Evolutionary conservation across 129 eudicot genomes (phyloP), one percentile per base, ranked within the genome.

Genomic region (Solidago caesia): DNA sequence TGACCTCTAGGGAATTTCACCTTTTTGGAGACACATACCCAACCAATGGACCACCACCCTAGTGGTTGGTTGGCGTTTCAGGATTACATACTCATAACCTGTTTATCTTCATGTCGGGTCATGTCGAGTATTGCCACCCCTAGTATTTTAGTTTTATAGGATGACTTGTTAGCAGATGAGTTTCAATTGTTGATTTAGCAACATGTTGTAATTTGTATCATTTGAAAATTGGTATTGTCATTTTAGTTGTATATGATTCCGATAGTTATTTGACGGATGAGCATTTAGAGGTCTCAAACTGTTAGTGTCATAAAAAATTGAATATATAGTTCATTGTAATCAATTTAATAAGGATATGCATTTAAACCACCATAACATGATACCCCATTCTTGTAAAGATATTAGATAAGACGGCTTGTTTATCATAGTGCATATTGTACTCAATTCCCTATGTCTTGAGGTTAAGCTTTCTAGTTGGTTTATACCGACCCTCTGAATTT

Each of bases 241-340:
- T 11, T 10, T 29, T 62, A 7, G 44, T 29, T 33, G 7, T 10
- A 4, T 27, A 64, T 27, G 68, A 39, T 64, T 7, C 43, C 8
- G 2, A 64, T 64, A 64, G 68, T 64, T 64, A 41, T 4, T n/a
- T n/a, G 48, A 41, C 15, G 68, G 25, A 64, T 64, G 46, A 64
- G 68, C 8, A 1, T 64, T 64, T 39, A 64, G 26, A 27, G 25
- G 21, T 39, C 15, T 27, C 25, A 53, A 53, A 39, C 44, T 63
- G 46, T 14, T 5, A 63, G 47, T 7, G 14, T 39, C 45, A 4
- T 63, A 63, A 63, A 56, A 3, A 12, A 5, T 39, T 39, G 48
- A 64, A 41, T 63, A 39, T 66, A 5, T 44, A 7, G 41, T 33
- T 45, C 8, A 44, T 13, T 26, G n/a, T 44, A 68, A 12, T 8